These are phyloP conservation scores for Cronartium ribicola DNA, from an alignment of 1,284 basidiomycete species.

Conservation along the genomic window DNA sequence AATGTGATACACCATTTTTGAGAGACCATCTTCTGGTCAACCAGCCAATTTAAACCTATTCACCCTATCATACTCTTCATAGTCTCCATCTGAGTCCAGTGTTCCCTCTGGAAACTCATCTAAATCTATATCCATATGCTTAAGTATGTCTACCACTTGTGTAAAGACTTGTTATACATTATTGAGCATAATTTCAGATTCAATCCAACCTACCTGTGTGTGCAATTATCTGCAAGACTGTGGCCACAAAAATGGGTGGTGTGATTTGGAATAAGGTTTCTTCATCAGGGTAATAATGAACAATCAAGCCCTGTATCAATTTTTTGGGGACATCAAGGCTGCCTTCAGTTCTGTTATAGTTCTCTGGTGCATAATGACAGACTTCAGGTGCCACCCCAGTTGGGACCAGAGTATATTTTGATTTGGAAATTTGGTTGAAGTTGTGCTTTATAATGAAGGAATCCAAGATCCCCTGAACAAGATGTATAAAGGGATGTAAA, in stretches of 20 bases:
- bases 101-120: no score
- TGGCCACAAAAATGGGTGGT: not conserved
- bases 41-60: no score
- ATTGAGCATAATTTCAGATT: not conserved
- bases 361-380: not conserved
- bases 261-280: not conserved
- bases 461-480: not conserved
- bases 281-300: not conserved
- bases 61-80: no score
- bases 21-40: no score
- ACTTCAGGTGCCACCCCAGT: not conserved
- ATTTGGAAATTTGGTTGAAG: not conserved
- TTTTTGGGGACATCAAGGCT: not conserved
- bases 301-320: not conserved
- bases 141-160: not conserved
- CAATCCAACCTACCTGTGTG: not conserved
- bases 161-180: not conserved
- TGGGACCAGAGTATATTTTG: not conserved
- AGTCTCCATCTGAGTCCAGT: no score
- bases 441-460: not conserved
- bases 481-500: not conserved
- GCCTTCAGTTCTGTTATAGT: not conserved
- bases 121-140: no score
- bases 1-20: no score
- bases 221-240: not conserved